Base-by-base conservation (phyloP, 2,329 filamentous ascomycete genomes). In the Aspergillus tamarii region DNA sequence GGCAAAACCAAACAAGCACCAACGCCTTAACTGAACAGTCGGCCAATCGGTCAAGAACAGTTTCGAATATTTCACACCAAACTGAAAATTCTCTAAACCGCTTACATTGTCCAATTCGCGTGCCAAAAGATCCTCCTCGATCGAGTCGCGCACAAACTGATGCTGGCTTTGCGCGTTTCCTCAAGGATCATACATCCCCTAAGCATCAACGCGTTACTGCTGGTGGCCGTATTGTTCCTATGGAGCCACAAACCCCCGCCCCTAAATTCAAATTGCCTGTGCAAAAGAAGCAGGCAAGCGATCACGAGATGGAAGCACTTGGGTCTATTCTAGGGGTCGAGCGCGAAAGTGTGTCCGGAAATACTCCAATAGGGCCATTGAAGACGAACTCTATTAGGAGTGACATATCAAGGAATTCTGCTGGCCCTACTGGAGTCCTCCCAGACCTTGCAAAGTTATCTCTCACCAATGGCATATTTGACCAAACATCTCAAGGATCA, bases 151-250 rank as follows among this genome's bases (percentile, higher is more conserved):
- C 75, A 16, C 75, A 80, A 56, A 72, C 69, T 39, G 75, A 82
- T 55, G 71, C 74, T 54, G 82, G 82, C 0, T 84, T 84, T 69
- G 77, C 74, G 36, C 74, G 74, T 43, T 84, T 84, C 62, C 72
- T 84, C 10, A 80, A 80, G 68, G 75, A 81, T 58, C 81, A 83
- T 63, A 75, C 80, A 9, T 83, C 82, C 41, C 81, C 82, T n/a
- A 81, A 77, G 39, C 79, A 82, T 63, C 79, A 83, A 58, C 79
- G 82, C 58, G 82, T 84, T 56, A 83, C 81, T 45, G 81, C 82
- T 62, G 81, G 81, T 26, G 82, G 82, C 10, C 77, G 77, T 46
- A 83, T 84, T 32, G 80, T 84, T 41, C 80, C 81, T n/a, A 81
- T 83, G 77, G 73, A 75, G 41, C 72, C 75, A 36, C 67, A 70